These are phyloP conservation scores for Ophiostoma triangulosporum DNA, from an alignment of 2,329 filamentous ascomycete species.

Conservation along the genomic window DNA sequence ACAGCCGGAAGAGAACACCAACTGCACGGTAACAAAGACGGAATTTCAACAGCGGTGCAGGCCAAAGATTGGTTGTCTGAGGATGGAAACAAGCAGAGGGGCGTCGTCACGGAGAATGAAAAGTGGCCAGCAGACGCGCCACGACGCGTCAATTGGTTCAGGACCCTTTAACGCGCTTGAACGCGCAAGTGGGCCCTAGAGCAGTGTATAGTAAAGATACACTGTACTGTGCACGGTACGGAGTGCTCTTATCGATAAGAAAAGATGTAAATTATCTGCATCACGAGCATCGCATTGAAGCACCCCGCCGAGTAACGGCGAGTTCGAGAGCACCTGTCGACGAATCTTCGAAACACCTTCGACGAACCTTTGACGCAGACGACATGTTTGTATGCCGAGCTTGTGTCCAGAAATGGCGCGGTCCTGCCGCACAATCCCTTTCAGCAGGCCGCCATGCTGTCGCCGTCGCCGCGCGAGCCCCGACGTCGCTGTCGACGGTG, in stretches of 20 bases:
- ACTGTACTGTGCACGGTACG: neutral
- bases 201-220: neutral
- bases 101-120: neutral
- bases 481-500: neutral
- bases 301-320: no score
- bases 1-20: neutral
- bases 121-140: conserved; percentile 4
- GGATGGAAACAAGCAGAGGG: neutral
- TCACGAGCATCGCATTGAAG: neutral
- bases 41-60: neutral
- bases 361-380: neutral
- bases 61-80: neutral
- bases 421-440: neutral
- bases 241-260: conserved; percentile 5
- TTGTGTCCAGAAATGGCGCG: conserved; percentile 20
- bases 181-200: conserved; percentile 5
- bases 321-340: no score
- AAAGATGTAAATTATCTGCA: neutral
- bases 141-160: conserved; percentile 1
- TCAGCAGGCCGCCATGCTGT: neutral
- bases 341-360: no score
- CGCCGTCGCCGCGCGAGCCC: neutral
- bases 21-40: neutral
- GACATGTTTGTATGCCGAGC: conserved; percentile 27
- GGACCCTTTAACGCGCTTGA: neutral